Percentiles rank a stretch among this genome's conserved stretches.
These are phyloP conservation scores for Fistulina hepatica DNA, from an alignment of 1,284 basidiomycete species.

Conservation along the genomic window DNA sequence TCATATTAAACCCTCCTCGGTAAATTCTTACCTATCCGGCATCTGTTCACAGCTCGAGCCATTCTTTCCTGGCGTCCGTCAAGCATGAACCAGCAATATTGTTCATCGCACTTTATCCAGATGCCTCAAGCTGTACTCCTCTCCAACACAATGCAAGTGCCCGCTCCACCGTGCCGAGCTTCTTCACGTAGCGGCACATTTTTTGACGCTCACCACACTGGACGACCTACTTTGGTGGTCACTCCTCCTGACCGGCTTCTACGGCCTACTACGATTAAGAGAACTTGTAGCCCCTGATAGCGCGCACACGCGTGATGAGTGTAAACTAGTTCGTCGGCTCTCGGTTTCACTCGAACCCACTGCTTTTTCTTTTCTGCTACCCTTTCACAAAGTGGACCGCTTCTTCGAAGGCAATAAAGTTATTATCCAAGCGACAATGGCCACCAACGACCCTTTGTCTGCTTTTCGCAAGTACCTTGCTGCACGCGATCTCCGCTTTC, in stretches of 20 bases:
- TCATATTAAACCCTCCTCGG: slow-evolving; percentile 16
- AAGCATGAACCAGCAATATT: neutral
- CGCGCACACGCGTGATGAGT: slow-evolving; percentile 8
- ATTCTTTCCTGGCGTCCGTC: slow-evolving; percentile 8
- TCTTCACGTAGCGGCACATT: neutral
- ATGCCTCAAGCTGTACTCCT: slow-evolving; percentile 3
- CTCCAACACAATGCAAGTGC: slow-evolving; percentile 3
- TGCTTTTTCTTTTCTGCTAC: slow-evolving; percentile 18
- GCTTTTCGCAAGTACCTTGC: slow-evolving; percentile 8
- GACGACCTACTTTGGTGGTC: slow-evolving; percentile 9
- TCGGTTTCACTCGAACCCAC: neutral
- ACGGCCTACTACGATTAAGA: slow-evolving; percentile 20
- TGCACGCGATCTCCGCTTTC: slow-evolving; percentile 8
- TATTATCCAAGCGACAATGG: neutral
- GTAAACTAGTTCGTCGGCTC: slow-evolving; percentile 13
- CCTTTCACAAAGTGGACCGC: slow-evolving; percentile 22
- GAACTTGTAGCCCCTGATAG: slow-evolving; percentile 17
- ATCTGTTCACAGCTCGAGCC: slow-evolving; percentile 9
- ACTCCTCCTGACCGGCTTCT: slow-evolving; percentile 15
- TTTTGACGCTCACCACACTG: slow-evolving; percentile 2
- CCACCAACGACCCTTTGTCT: neutral
- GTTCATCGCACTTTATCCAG: slow-evolving; percentile 9
- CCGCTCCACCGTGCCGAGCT: slow-evolving; percentile 3
- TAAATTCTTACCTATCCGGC: slow-evolving; percentile 18
- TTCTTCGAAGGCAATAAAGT: slow-evolving; percentile 18